Evolutionary conservation across 2,329 filamentous ascomycete genomes (phyloP).

Genomic region (Fusarium tjaetaba): DNA sequence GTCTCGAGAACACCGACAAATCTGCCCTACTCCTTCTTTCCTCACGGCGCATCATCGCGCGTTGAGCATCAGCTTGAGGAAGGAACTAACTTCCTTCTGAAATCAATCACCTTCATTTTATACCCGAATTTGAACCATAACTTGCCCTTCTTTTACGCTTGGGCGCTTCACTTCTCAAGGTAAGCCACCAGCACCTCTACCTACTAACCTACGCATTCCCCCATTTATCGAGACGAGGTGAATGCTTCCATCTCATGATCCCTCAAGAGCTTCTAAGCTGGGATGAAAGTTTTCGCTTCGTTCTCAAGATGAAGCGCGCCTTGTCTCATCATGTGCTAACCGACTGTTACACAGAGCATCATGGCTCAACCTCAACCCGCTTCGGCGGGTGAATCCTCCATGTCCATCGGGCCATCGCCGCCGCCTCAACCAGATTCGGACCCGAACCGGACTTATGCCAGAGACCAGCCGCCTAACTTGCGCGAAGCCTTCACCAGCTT

Average conservation of each 20-base stretch:
- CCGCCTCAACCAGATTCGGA: slow-evolving; percentile 22
- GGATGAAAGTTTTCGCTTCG: neutral
- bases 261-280: neutral
- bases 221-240: neutral
- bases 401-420: slow-evolving; percentile 20
- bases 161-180: slow-evolving; percentile 11
- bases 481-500: slow-evolving; percentile 43
- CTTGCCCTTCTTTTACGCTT: neutral
- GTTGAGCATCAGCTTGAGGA: slow-evolving; percentile 6
- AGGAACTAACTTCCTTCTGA: slow-evolving; percentile 6
- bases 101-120: neutral
- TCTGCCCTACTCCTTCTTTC: neutral
- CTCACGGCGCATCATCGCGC: neutral
- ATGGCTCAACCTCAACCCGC: slow-evolving; percentile 27
- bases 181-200: neutral
- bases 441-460: slow-evolving; percentile 37
- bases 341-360: slow-evolving; percentile 2
- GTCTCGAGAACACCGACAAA: neutral
- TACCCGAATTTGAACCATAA: neutral
- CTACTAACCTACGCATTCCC: neutral
- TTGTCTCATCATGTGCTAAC: slow-evolving; percentile 14
- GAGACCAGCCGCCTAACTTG: slow-evolving; percentile 38
- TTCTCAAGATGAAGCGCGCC: neutral
- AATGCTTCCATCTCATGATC: neutral
- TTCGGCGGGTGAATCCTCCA: slow-evolving; percentile 8